These are phyloP conservation scores for Monilinia fructicola DNA, from an alignment of 2,329 filamentous ascomycete genomes.

Conservation along the genomic window DNA sequence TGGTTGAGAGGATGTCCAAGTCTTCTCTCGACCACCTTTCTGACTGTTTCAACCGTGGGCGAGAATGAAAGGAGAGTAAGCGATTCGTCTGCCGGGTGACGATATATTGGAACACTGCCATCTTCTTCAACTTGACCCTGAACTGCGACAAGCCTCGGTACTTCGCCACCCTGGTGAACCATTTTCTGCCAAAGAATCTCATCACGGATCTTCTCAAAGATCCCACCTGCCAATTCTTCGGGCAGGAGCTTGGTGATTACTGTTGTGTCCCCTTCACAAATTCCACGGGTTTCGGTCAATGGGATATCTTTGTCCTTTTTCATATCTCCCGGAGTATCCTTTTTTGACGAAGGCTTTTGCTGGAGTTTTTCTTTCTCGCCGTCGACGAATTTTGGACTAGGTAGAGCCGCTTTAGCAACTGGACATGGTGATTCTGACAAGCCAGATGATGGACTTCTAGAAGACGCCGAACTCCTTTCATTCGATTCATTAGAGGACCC, in stretches of 20 bases:
- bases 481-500: not conserved
- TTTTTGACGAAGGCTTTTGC: not conserved
- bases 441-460: not conserved
- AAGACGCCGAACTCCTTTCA: not conserved
- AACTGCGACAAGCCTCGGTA: constrained; percentile 86
- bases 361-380: constrained; percentile 10
- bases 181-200: constrained; percentile 90
- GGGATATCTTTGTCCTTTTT: not conserved
- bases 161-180: constrained; percentile 87
- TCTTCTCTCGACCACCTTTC: constrained; percentile 64
- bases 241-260: constrained; percentile 71
- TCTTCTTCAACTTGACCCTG: constrained; percentile 71
- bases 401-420: not conserved
- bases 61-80: constrained; percentile 77
- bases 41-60: constrained; percentile 67
- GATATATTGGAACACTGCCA: constrained; percentile 83
- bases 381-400: not conserved
- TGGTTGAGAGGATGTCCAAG: constrained; percentile 86
- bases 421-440: not conserved
- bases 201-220: constrained; percentile 68
- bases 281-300: not conserved
- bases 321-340: not conserved
- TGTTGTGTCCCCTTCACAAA: constrained; percentile 80
- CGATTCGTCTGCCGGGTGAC: constrained; percentile 87
- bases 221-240: constrained; percentile 51